Evolutionary conservation across 768 basidiomycete genomes (phyloP).

Genomic region (Sistotremastrum suecicum): DNA sequence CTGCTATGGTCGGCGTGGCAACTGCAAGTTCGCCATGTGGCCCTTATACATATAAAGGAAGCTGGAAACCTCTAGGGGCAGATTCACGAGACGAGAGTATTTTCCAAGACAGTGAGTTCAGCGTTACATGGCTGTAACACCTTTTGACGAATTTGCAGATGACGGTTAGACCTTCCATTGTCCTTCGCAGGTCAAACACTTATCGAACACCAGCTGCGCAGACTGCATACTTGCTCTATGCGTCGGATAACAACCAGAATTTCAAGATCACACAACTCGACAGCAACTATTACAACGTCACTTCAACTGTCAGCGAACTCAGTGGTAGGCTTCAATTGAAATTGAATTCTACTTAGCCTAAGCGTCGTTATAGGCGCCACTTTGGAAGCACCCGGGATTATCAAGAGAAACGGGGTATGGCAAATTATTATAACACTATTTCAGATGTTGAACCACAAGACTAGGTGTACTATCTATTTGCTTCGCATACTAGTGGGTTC

Average conservation of each 20-base stretch:
- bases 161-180: slow-evolving; percentile 1
- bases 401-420: slow-evolving; percentile 39
- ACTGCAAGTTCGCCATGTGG: slow-evolving; percentile 45
- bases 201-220: slow-evolving; percentile 20
- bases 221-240: slow-evolving; percentile 45
- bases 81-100: slow-evolving; percentile 47
- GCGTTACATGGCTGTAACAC: not conserved
- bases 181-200: not conserved
- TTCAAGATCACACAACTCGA: slow-evolving; percentile 50
- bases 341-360: not conserved
- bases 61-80: slow-evolving; percentile 42
- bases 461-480: slow-evolving; percentile 42
- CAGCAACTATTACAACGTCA: slow-evolving; percentile 44
- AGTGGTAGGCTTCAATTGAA: slow-evolving; percentile 19
- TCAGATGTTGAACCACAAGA: not conserved
- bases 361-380: slow-evolving; percentile 27
- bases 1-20: slow-evolving; percentile 49
- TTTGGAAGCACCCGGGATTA: slow-evolving; percentile 45
- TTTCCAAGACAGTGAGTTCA: slow-evolving; percentile 36
- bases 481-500: slow-evolving; percentile 33
- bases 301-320: slow-evolving; percentile 29
- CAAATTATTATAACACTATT: not conserved
- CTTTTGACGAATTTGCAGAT: slow-evolving; percentile 2
- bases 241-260: slow-evolving; percentile 55
- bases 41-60: slow-evolving; percentile 40